These are phyloP conservation scores for Colletotrichum simmondsii DNA, from an alignment of 2,329 filamentous ascomycete species.

Conservation along the genomic window DNA sequence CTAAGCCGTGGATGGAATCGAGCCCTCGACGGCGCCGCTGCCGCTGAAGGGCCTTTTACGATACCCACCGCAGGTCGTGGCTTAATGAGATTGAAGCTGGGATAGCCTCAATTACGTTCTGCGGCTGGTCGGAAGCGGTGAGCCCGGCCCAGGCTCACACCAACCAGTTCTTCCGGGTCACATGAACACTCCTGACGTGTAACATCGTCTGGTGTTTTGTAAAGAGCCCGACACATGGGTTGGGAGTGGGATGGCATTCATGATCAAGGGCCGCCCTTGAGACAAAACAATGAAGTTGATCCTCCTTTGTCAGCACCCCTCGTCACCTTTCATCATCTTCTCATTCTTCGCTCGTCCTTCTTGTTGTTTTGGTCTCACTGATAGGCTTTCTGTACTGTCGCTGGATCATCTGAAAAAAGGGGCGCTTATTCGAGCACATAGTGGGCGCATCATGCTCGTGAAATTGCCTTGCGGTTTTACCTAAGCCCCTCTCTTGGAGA, in stretches of 20 bases:
- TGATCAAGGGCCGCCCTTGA: not conserved
- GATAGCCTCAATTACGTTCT: constrained; percentile 26
- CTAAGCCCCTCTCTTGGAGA: not conserved
- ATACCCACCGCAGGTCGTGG: constrained; percentile 14
- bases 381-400: not conserved
- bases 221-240: not conserved
- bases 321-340: not conserved
- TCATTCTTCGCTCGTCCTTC: not conserved
- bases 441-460: not conserved
- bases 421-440: not conserved
- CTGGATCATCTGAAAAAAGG: not conserved
- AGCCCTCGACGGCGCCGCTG: constrained; percentile 8
- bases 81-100: constrained; percentile 2
- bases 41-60: constrained; percentile 18
- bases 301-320: not conserved
- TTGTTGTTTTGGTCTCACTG: not conserved
- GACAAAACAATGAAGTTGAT: not conserved
- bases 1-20: constrained; percentile 7
- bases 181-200: constrained; percentile 13
- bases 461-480: not conserved
- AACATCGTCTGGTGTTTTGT: constrained; percentile 24
- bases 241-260: constrained; percentile 16
- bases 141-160: not conserved
- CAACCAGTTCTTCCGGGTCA: constrained; percentile 18
- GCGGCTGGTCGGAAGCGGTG: constrained; percentile 9